These are phyloP conservation scores for Galerina sulciceps DNA, from an alignment of 768 basidiomycete species.

Conservation along the genomic window DNA sequence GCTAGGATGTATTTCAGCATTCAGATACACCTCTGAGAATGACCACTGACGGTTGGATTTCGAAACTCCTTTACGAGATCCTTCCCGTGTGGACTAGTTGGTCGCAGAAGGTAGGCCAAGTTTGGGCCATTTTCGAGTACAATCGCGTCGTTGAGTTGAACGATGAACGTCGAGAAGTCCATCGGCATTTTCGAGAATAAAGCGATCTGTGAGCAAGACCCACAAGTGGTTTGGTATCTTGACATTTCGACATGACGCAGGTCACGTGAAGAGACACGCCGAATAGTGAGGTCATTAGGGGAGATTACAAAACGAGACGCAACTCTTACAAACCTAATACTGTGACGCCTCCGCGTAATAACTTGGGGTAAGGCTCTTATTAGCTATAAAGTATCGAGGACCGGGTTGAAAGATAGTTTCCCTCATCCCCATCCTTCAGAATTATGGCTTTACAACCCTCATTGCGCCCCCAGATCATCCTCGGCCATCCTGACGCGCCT, in stretches of 20 bases:
- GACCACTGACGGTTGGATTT: conserved; percentile 49
- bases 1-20: conserved; percentile 28
- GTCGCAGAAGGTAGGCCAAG: conserved; percentile 75
- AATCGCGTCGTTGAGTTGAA: conserved; percentile 65
- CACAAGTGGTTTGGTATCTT: too few species aligned
- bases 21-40: conserved; percentile 9
- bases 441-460: conserved; percentile 84
- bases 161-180: conserved; percentile 63
- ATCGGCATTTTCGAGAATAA: conserved; percentile 37
- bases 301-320: too few species aligned
- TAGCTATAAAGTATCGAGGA: not conserved
- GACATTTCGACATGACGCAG: not conserved
- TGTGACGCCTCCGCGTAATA: too few species aligned
- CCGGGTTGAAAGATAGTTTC: not conserved
- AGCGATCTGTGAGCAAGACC: too few species aligned
- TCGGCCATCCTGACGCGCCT: conserved; percentile 61
- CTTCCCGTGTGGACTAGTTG: conserved; percentile 78
- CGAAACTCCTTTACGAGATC: conserved; percentile 74
- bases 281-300: not conserved
- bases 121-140: conserved; percentile 67
- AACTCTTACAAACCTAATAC: too few species aligned
- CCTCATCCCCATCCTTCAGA: not conserved
- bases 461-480: conserved; percentile 65
- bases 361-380: not conserved
- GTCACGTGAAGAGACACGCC: not conserved